Conservation (phyloP, 768 basidiomycete species). For the Tulasnella sp. region DNA sequence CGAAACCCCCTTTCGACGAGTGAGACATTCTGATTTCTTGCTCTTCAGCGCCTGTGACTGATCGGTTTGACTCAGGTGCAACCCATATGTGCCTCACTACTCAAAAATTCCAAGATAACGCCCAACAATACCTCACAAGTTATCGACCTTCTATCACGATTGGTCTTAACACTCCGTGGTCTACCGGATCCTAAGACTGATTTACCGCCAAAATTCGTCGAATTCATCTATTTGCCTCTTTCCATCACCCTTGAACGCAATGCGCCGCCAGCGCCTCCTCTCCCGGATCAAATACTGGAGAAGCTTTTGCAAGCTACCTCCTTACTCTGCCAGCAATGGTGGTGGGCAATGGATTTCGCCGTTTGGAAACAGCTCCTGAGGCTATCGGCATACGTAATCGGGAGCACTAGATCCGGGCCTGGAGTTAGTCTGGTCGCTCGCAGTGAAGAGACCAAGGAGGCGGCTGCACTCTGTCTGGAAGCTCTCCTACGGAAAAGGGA, state of each 20-base stretch:
- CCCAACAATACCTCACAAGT: conserved; percentile 50
- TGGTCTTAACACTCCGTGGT: conserved; percentile 50
- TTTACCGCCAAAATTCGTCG: conserved; percentile 60
- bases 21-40: not conserved
- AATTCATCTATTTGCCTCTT: conserved; percentile 84
- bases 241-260: conserved; percentile 81
- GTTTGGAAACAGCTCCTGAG: conserved; percentile 86
- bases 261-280: conserved; percentile 47
- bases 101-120: conserved; percentile 63
- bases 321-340: conserved; percentile 68
- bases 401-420: conserved; percentile 44
- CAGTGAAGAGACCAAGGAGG: conserved; percentile 78
- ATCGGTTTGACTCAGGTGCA: conserved; percentile 47
- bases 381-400: conserved; percentile 62
- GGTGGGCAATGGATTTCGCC: conserved; percentile 71
- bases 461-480: conserved; percentile 64
- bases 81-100: conserved; percentile 72
- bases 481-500: conserved; percentile 57
- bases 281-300: conserved; percentile 80
- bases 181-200: conserved; percentile 36
- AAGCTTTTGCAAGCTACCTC: conserved; percentile 58
- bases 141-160: conserved; percentile 52
- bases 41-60: not conserved
- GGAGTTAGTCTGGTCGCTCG: conserved; percentile 49
- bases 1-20: not conserved